Conservation (phyloP, 1,139 yeast genomes). For the Meyerozyma guilliermondii region DNA sequence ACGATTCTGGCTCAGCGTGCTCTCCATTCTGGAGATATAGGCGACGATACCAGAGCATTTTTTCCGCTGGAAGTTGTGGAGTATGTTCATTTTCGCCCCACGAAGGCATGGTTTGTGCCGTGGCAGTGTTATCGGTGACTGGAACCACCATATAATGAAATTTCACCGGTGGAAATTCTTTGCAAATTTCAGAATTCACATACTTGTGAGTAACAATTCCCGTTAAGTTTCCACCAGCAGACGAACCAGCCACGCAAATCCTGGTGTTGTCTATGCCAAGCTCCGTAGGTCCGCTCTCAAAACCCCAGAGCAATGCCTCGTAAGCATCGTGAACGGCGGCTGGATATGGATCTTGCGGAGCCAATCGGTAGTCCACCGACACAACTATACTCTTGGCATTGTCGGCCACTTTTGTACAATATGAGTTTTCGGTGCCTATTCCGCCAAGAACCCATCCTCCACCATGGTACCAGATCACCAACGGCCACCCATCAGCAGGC, state of each 20-base stretch:
- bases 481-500: conserved; percentile 42
- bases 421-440: conserved; percentile 41
- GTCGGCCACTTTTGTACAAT: conserved; percentile 38
- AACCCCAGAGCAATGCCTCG: conserved; percentile 23
- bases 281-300: conserved; percentile 13
- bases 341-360: conserved; percentile 50
- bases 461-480: conserved; percentile 46
- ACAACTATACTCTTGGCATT: conserved; percentile 31
- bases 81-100: conserved; percentile 40
- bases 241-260: conserved; percentile 43
- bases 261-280: conserved; percentile 27
- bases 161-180: conserved; percentile 29
- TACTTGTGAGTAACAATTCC: conserved; percentile 39
- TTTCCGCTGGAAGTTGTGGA: conserved; percentile 43
- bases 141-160: conserved; percentile 45
- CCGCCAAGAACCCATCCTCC: conserved; percentile 47
- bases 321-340: conserved; percentile 44
- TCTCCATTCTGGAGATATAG: conserved; percentile 37
- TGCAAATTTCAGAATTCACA: conserved; percentile 19
- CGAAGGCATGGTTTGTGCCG: conserved; percentile 29
- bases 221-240: conserved; percentile 46
- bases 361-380: conserved; percentile 39
- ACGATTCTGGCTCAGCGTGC: conserved; percentile 35
- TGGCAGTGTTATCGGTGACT: conserved; percentile 45
- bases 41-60: conserved; percentile 46